These are phyloP conservation scores for Ustilago sp. DNA, from an alignment of 1,284 basidiomycete genomes.

Conservation along the genomic window DNA sequence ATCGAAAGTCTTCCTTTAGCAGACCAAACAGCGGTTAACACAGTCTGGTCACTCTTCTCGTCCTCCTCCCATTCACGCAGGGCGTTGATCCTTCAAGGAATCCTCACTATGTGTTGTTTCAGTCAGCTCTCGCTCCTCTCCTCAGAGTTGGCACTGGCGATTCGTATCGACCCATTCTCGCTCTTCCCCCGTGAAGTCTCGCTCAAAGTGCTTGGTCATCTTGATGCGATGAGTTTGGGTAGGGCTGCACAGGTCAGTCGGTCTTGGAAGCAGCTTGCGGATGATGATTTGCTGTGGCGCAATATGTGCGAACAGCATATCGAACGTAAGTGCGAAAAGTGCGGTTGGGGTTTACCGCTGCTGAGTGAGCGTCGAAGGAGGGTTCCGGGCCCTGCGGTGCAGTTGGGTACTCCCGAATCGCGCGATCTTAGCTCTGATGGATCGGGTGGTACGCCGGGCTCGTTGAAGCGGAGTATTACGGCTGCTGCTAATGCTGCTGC, in stretches of 20 bases:
- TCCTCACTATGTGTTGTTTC: conserved; percentile 99
- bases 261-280: conserved; percentile 88
- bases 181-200: conserved; percentile 91
- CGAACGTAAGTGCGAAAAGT: conserved; percentile 95
- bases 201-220: conserved; percentile 88
- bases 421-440: conserved; percentile 60
- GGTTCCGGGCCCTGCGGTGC: conserved; percentile 52
- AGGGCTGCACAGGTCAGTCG: conserved; percentile 92
- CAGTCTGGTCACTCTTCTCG: conserved; percentile 96
- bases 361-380: conserved; percentile 79
- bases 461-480: conserved; percentile 64
- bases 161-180: conserved; percentile 88
- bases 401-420: conserved; percentile 53
- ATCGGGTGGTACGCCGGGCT: conserved; percentile 46
- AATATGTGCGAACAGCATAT: conserved; percentile 99
- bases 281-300: conserved; percentile 95
- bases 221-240: conserved; percentile 95
- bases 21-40: conserved; percentile 89
- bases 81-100: conserved; percentile 92
- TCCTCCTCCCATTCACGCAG: conserved; percentile 90
- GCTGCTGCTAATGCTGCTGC: conserved; percentile 68
- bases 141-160: conserved; percentile 88
- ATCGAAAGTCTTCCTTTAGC: conserved; percentile 89
- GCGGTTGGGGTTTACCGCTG: conserved; percentile 95
- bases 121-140: conserved; percentile 97